Evolutionary conservation across 73 alveolate genomes (phyloP), one percentile per base, ranked within the genome.

Genomic region (Tetrahymena malaccensis): DNA sequence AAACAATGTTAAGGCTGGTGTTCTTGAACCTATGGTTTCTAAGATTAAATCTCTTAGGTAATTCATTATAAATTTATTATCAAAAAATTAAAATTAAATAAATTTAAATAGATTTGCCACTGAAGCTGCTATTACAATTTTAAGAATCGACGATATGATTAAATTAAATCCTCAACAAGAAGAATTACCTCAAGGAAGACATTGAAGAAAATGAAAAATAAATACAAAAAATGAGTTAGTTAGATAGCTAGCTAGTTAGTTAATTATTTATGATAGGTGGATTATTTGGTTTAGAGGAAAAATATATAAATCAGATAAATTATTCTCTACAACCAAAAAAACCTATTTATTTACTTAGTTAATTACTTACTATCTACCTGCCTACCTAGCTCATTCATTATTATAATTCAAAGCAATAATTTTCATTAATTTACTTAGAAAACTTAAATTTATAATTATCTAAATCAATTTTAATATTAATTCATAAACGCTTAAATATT

Each of bases 51-150:
- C 99, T 19, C 96, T 99, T 85, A 98, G 96, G 98, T 96, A 83
- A n/a, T 34, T 19, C 27, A 94, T 35, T 3, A 84, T 35, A 35
- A 35, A 35, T 35, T 35, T 35, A 35, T 35, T 35, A 4, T 35
- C 10, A n/a, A n/a, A n/a, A n/a, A n/a, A n/a, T n/a, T 35, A 35
- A 35, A 35, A 35, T 35, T 35, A 35, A 35, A 50, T n/a, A 12
- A 35, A 34, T 89, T 34, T 0, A 37, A 19, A 19, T 93, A 97
- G 98, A 96, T 98, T 99, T 96, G 99, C 99, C 40, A 99, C 99
- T 85, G 99, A 99, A 98, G 99, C 99, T 6, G 99, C 99, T 89
- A 98, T 98, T 97, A 98, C 99, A 19, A 98, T 98, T 93, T 96
- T 98, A 94, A 98, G 99, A 94, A 98, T 99, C 84, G 99, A 99